Base-by-base conservation (phyloP, 1,284 basidiomycete species). In the Trichosporon coremiiforme region DNA sequence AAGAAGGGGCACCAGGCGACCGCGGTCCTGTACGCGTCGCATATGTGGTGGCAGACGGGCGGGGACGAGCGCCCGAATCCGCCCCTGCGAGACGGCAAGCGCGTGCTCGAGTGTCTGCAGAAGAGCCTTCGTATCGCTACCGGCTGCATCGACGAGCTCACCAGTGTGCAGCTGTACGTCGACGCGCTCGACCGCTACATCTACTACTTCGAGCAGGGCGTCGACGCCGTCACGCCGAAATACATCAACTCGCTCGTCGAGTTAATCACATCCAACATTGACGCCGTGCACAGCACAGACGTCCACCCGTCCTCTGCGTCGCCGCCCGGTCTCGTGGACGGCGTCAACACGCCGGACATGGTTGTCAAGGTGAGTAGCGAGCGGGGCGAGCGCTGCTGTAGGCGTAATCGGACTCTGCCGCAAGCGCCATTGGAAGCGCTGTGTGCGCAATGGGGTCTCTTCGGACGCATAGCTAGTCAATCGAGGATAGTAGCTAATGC, bases 1-100 rank as follows among this genome's bases (percentile, higher is more conserved):
- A 98, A 98, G 87, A 97, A 98, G 86, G 92, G 93, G 31, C 95
- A 97, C 83, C 95, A 98, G 83, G 91, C 94, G 15, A 93, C 89
- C 5, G 95, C 94, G 2, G 94, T 98, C n/a, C 90, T 92, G 66
- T 87, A 95, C 53, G 95, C 95, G 2, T 95, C 93, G 80, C 95
- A 98, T 85, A 85, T 97, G 78, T 97, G 94, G 94, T 98, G 94
- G 94, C 95, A 98, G 81, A 90, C 91, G 73, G 86, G 86, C 74
- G 79, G 82, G 15, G 79, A 80, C 1, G 85, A 65, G 67, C 60
- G 50, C 41, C 15, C 68, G n/a, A 73, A 72, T 62, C 69, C 90
- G 75, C 92, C 93, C 33, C 92, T 91, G 79, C 90, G 93, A 75
- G 95, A 97, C 80, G 95, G 93, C 83, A 96, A 96, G 79, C 92